These are phyloP conservation scores for Yamadazyma phyllophila DNA, from an alignment of 805 yeast species.

Conservation along the genomic window DNA sequence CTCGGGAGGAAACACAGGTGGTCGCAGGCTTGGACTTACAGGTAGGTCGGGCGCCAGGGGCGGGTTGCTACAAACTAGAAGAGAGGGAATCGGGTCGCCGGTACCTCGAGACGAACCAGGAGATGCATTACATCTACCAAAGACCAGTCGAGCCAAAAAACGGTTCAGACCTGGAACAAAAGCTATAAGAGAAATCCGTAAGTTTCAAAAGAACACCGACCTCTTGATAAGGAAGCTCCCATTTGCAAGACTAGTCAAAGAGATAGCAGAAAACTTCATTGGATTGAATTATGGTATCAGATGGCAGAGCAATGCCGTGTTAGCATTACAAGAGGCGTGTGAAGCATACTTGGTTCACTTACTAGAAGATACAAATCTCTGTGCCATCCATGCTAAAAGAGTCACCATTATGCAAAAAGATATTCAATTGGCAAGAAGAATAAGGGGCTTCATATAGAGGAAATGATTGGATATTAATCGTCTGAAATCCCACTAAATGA, in stretches of 20 bases:
- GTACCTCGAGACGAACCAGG: constrained; percentile 52
- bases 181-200: constrained; percentile 67
- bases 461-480: background rate
- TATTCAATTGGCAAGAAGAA: constrained; percentile 74
- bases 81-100: constrained; percentile 25
- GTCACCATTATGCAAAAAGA: constrained; percentile 87
- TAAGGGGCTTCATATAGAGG: constrained; percentile 48
- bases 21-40: constrained; percentile 1
- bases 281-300: constrained; percentile 57
- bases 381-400: constrained; percentile 78
- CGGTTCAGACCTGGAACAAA: constrained; percentile 61
- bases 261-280: constrained; percentile 60
- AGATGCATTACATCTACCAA: constrained; percentile 38
- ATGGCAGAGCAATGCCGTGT: constrained; percentile 77
- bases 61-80: background rate
- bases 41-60: background rate
- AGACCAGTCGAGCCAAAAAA: constrained; percentile 25
- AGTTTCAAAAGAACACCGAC: constrained; percentile 67
- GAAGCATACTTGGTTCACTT: constrained; percentile 74
- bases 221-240: constrained; percentile 69
- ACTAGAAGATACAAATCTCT: constrained; percentile 71
- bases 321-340: constrained; percentile 79
- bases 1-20: constrained; percentile 1
- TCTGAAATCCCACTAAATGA: background rate
- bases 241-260: constrained; percentile 73